Conservation (phyloP, 2,329 filamentous ascomycete species). For the Monilinia polystroma region DNA sequence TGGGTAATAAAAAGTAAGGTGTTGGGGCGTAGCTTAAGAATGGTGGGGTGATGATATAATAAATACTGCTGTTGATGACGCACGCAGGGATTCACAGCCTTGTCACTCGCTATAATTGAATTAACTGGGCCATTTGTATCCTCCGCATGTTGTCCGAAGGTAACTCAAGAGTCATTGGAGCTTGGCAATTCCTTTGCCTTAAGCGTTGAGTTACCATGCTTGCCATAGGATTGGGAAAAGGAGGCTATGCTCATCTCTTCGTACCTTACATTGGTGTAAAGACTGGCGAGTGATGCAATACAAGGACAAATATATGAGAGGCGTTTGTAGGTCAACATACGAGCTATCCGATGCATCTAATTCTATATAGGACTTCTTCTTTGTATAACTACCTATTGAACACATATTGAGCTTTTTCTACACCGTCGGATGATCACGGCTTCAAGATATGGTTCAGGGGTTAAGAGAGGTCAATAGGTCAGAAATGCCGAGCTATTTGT, state of each 20-base stretch:
- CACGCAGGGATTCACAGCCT: constrained; percentile 16
- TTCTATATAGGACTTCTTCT: neutral
- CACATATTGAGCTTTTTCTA: neutral
- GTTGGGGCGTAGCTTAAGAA: constrained; percentile 8
- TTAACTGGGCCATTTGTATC: neutral
- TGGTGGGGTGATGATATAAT: constrained; percentile 19
- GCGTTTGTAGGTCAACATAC: neutral
- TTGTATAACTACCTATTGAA: neutral
- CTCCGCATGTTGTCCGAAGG: neutral
- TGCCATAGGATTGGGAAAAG: neutral
- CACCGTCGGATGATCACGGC: constrained; percentile 8
- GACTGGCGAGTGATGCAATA: neutral
- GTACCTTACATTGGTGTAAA: constrained; percentile 1
- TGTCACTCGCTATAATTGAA: neutral
- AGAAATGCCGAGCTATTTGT: constrained; percentile 10
- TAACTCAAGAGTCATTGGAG: neutral
- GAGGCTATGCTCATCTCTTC: constrained; percentile 1
- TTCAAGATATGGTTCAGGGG: constrained; percentile 11
- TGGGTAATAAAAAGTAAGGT: neutral
- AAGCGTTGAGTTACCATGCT: neutral
- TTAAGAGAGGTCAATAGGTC: constrained; percentile 9
- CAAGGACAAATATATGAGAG: neutral
- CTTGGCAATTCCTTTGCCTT: neutral
- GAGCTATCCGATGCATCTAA: neutral
- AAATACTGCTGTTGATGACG: constrained; percentile 8